Conservation (phyloP, 2,329 filamentous ascomycete genomes). For the Beauveria sp. region DNA sequence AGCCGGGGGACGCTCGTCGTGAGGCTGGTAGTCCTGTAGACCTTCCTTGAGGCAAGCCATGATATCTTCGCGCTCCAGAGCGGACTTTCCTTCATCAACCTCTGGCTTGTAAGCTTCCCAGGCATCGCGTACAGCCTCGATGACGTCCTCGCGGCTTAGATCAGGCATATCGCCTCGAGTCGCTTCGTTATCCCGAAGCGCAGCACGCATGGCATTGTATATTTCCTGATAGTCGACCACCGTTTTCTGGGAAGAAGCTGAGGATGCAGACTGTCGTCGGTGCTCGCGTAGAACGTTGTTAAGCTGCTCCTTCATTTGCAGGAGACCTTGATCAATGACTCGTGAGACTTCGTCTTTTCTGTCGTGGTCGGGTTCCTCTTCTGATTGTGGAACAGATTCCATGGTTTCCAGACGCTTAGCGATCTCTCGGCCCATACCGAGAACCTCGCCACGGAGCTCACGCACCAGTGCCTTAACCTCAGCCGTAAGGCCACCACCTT, state of each 20-base stretch:
- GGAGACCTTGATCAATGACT: slow-evolving; percentile 73
- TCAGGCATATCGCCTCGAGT: slow-evolving; percentile 29
- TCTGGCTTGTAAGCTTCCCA: slow-evolving; percentile 95
- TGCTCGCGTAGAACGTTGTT: slow-evolving; percentile 71
- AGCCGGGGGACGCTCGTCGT: slow-evolving; percentile 43
- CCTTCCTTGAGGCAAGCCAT: slow-evolving; percentile 81
- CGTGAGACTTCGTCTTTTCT: slow-evolving; percentile 63
- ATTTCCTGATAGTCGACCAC: slow-evolving; percentile 73
- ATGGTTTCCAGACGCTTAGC: slow-evolving; percentile 77
- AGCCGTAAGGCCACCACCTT: slow-evolving; percentile 80
- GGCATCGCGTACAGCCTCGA: slow-evolving; percentile 79
- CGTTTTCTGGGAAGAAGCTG: slow-evolving; percentile 52
- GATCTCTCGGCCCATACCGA: slow-evolving; percentile 90
- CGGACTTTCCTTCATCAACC: slow-evolving; percentile 82
- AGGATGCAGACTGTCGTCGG: slow-evolving; percentile 58
- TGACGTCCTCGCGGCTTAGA: slow-evolving; percentile 71
- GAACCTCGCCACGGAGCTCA: slow-evolving; percentile 82
- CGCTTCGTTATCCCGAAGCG: slow-evolving; percentile 55
- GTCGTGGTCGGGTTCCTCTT: slow-evolving; percentile 40
- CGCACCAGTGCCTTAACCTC: slow-evolving; percentile 87
- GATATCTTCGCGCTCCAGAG: slow-evolving; percentile 84
- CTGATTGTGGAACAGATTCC: slow-evolving; percentile 28
- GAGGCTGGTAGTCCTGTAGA: slow-evolving; percentile 63
- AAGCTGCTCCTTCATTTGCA: slow-evolving; percentile 78
- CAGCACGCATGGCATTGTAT: slow-evolving; percentile 74